These are phyloP conservation scores for Neofusicoccum kwambonambiense DNA, from an alignment of 2,329 filamentous ascomycete genomes.

Conservation along the genomic window DNA sequence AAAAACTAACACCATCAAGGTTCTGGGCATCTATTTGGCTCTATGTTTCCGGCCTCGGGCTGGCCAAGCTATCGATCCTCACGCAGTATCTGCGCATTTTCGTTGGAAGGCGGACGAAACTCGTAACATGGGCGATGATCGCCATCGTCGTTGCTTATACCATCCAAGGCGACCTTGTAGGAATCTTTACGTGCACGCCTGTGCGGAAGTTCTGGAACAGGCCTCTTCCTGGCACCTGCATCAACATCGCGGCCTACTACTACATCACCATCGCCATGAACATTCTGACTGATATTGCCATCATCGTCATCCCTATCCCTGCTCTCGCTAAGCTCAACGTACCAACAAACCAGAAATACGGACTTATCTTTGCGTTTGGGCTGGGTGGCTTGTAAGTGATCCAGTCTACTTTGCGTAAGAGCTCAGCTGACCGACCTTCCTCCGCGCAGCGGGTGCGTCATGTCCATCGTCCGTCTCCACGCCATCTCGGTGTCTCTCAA, in stretches of 20 bases:
- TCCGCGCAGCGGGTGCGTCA: too few relatives aligned
- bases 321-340: background rate
- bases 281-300: background rate
- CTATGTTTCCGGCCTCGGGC: slow-evolving; percentile 31
- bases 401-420: too few relatives aligned
- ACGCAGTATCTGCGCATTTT: slow-evolving; percentile 31
- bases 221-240: background rate
- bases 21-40: slow-evolving; percentile 36
- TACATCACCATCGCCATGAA: background rate
- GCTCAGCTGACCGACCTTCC: too few relatives aligned
- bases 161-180: slow-evolving; percentile 19
- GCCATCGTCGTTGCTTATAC: background rate
- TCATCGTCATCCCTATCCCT: slow-evolving; percentile 6
- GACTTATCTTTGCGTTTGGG: background rate
- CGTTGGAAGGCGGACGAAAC: slow-evolving; percentile 21
- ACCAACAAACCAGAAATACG: background rate
- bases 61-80: slow-evolving; percentile 31
- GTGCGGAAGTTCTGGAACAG: slow-evolving; percentile 30
- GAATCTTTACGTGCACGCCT: slow-evolving; percentile 28
- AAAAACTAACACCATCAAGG: background rate
- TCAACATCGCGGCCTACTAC: background rate
- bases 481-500: too few relatives aligned
- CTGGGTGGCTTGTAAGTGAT: slow-evolving; percentile 8
- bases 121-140: slow-evolving; percentile 23
- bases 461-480: too few relatives aligned